Evolutionary conservation across 2,329 filamentous ascomycete species (phyloP).

Genomic region (Rhinocladiella similis): DNA sequence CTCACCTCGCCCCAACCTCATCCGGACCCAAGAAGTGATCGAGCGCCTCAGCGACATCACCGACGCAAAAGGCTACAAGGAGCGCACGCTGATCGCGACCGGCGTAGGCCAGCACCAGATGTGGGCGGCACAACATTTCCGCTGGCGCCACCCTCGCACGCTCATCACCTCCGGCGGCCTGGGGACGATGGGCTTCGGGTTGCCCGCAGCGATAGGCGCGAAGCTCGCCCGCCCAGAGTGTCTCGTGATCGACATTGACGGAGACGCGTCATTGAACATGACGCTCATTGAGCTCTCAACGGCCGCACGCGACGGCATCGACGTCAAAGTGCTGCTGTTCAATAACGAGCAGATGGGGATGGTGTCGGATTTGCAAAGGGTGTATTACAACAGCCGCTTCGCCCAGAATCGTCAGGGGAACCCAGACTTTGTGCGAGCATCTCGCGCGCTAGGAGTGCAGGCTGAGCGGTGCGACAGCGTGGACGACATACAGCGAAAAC

Average conservation of each 20-base stretch:
- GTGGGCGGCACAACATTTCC: conserved; percentile 97
- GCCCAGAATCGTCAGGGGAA: conserved; percentile 91
- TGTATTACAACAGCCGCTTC: conserved; percentile 94
- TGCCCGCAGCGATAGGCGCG: conserved; percentile 91
- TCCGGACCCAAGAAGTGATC: conserved; percentile 93
- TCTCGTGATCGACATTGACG: conserved; percentile 92
- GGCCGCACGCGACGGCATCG: conserved; percentile 92
- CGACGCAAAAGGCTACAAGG: conserved; percentile 72
- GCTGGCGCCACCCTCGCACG: conserved; percentile 85
- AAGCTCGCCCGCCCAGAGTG: conserved; percentile 82
- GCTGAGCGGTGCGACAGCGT: conserved; percentile 70
- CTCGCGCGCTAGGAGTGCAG: conserved; percentile 86
- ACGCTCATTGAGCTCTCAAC: conserved; percentile 93
- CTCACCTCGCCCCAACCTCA: conserved; percentile 72
- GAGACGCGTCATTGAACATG: conserved; percentile 99
- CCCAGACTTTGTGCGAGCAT: conserved; percentile 92
- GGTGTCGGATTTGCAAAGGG: conserved; percentile 97
- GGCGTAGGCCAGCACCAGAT: conserved; percentile 98
- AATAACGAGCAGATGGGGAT: conserved; percentile 99
- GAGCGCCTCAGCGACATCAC: conserved; percentile 86
- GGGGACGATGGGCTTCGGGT: conserved; percentile 95
- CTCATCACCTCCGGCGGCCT: conserved; percentile 97
- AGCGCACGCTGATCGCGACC: conserved; percentile 83
- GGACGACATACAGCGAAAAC: conserved; percentile 71
- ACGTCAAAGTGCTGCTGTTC: conserved; percentile 87